A percentile compares a stretch with the other conserved stretches of the same genome.
Conservation (phyloP, 2,329 filamentous ascomycete genomes). For the Shiraia sp. region DNA sequence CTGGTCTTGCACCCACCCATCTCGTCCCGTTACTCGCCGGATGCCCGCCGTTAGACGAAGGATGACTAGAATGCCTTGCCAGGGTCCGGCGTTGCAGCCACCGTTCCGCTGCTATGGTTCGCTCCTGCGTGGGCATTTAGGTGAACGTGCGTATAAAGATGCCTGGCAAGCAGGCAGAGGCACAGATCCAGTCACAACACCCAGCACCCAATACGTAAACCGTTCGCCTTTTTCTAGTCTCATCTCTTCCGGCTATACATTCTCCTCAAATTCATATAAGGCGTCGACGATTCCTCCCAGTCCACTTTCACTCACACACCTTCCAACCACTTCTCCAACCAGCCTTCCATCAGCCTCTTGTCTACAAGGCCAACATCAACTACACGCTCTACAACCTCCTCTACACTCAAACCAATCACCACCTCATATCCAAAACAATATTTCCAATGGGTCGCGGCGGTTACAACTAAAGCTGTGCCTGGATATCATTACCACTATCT, state of each 20-base stretch:
- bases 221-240: slow-evolving; percentile 13
- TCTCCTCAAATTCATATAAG: slow-evolving; percentile 21
- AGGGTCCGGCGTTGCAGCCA: slow-evolving; percentile 16
- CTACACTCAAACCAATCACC: slow-evolving; percentile 4
- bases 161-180: slow-evolving; percentile 29
- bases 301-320: slow-evolving; percentile 20
- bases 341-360: slow-evolving; percentile 3
- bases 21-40: slow-evolving; percentile 13
- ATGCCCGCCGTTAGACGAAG: slow-evolving; percentile 16
- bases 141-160: slow-evolving; percentile 34
- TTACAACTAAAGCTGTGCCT: slow-evolving; percentile 44
- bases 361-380: neutral
- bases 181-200: slow-evolving; percentile 19
- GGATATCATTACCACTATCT: slow-evolving; percentile 6
- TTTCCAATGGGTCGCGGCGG: slow-evolving; percentile 43
- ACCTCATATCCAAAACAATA: slow-evolving; percentile 7
- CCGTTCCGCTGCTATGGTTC: slow-evolving; percentile 17
- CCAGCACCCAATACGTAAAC: slow-evolving; percentile 8
- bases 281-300: slow-evolving; percentile 11
- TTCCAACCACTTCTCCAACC: slow-evolving; percentile 15
- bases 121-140: slow-evolving; percentile 8
- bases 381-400: neutral
- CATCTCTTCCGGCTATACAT: slow-evolving; percentile 11
- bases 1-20: slow-evolving; percentile 21
- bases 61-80: slow-evolving; percentile 36